Conservation (phyloP, 2,329 filamentous ascomycete genomes). For the Zasmidium cellare region DNA sequence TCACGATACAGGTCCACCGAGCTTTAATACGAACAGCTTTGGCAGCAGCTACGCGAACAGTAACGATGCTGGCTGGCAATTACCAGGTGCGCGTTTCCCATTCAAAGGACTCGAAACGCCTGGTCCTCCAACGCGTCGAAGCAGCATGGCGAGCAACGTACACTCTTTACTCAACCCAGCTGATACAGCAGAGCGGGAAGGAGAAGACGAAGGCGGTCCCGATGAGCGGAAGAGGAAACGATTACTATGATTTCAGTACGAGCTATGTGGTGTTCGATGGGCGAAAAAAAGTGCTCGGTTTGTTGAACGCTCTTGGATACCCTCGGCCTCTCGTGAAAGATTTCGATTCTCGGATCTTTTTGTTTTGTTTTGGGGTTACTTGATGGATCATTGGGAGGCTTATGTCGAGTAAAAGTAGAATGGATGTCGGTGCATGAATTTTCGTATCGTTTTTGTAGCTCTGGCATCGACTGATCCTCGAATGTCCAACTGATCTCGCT, state of each 20-base stretch:
- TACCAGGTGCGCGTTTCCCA: constrained; percentile 52
- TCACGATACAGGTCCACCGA: constrained; percentile 36
- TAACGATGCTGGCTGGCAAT: constrained; percentile 57
- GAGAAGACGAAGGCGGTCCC: constrained; percentile 60
- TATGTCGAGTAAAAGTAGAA: constrained; percentile 1
- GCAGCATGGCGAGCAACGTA: constrained; percentile 71
- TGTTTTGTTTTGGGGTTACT: background rate
- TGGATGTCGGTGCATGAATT: background rate
- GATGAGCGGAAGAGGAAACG: constrained; percentile 65
- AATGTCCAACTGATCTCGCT: no score
- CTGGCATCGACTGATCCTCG: no score
- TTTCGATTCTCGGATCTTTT: background rate
- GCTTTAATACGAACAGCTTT: constrained; percentile 50
- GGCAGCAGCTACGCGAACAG: constrained; percentile 51
- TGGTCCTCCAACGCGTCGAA: constrained; percentile 64
- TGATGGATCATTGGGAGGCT: background rate
- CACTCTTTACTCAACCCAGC: constrained; percentile 68
- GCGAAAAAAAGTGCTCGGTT: background rate
- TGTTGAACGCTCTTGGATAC: constrained; percentile 3
- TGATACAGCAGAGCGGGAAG: constrained; percentile 65
- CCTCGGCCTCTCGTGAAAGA: background rate
- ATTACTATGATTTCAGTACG: constrained; percentile 40
- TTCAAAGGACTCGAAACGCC: constrained; percentile 52
- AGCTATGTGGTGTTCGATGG: background rate
- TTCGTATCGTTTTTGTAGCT: background rate